phyloP scores from a whole-genome alignment of 2,329 filamentous ascomycete genomes.

The Chaetoscypha palmicola region DNA sequence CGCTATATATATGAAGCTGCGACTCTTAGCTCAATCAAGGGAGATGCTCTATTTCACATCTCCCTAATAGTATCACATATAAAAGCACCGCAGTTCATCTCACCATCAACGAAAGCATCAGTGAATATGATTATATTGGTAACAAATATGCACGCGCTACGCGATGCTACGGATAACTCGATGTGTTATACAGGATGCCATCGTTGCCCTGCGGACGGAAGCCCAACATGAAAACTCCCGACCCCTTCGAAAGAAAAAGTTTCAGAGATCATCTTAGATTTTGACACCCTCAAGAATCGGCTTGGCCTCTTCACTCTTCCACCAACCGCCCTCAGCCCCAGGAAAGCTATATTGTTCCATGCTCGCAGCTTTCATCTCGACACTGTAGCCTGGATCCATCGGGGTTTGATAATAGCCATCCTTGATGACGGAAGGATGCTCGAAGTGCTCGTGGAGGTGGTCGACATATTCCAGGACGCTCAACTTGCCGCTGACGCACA shows the following conservation, averaged over 20 bases:
- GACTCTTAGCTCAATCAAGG: too few species aligned
- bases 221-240: constrained; percentile 10
- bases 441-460: constrained; percentile 88
- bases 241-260: not conserved
- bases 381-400: constrained; percentile 75
- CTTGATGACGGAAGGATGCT: constrained; percentile 71
- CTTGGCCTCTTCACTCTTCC: constrained; percentile 56
- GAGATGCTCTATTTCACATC: too few species aligned
- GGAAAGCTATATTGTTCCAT: constrained; percentile 77
- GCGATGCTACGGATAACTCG: constrained; percentile 2
- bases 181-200: constrained; percentile 16
- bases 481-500: constrained; percentile 73
- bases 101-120: too few species aligned
- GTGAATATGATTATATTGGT: constrained; percentile 3
- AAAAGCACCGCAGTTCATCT: too few species aligned
- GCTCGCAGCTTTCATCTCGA: constrained; percentile 86
- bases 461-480: constrained; percentile 87
- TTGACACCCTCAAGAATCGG: constrained; percentile 30
- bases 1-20: too few species aligned
- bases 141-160: not conserved
- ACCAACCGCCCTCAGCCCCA: constrained; percentile 74
- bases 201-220: constrained; percentile 10
- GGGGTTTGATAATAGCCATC: constrained; percentile 87
- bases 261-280: constrained; percentile 20
- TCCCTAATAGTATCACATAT: too few species aligned